These are phyloP conservation scores for Fusarium proliferatum DNA, from an alignment of 2,329 filamentous ascomycete species.

Conservation along the genomic window DNA sequence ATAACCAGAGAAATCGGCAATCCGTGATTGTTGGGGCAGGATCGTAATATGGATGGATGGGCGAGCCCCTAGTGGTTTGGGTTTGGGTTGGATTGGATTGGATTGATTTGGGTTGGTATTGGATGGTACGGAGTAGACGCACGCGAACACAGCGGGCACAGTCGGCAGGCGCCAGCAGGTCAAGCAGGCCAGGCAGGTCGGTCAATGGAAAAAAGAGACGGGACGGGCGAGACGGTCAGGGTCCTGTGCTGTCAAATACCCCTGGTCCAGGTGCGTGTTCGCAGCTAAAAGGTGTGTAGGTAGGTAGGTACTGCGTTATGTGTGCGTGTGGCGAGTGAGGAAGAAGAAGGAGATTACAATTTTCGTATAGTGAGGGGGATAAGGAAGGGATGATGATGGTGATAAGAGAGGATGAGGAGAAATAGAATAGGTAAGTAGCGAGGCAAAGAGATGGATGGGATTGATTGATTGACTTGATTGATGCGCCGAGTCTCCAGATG, in stretches of 20 bases:
- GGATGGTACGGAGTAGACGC: constrained; percentile 13
- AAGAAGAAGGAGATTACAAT: constrained; percentile 17
- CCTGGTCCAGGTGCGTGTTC: constrained; percentile 36
- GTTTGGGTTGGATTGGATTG: not conserved
- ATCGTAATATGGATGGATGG: constrained; percentile 40
- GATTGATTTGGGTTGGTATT: not conserved
- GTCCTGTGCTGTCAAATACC: constrained; percentile 32
- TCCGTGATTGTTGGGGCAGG: constrained; percentile 41
- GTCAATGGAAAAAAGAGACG: constrained; percentile 42
- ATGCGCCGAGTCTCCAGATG: constrained; percentile 28
- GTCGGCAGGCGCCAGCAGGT: constrained; percentile 9
- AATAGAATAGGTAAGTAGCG: constrained; percentile 11
- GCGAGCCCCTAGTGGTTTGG: constrained; percentile 35
- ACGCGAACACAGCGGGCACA: constrained; percentile 44
- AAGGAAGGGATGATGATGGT: constrained; percentile 16
- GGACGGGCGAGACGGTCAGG: constrained; percentile 35
- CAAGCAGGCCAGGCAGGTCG: constrained; percentile 31
- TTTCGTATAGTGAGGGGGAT: constrained; percentile 21
- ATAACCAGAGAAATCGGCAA: constrained; percentile 24
- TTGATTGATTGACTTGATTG: constrained; percentile 27
- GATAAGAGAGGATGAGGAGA: constrained; percentile 10
- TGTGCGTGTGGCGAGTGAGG: not conserved
- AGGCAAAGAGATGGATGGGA: constrained; percentile 28
- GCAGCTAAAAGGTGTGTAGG: constrained; percentile 9
- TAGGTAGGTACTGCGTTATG: not conserved